Evolutionary conservation across 306 rosid genomes (phyloP), one percentile per base, ranked within the genome.

Genomic region (Casuarina glauca): DNA sequence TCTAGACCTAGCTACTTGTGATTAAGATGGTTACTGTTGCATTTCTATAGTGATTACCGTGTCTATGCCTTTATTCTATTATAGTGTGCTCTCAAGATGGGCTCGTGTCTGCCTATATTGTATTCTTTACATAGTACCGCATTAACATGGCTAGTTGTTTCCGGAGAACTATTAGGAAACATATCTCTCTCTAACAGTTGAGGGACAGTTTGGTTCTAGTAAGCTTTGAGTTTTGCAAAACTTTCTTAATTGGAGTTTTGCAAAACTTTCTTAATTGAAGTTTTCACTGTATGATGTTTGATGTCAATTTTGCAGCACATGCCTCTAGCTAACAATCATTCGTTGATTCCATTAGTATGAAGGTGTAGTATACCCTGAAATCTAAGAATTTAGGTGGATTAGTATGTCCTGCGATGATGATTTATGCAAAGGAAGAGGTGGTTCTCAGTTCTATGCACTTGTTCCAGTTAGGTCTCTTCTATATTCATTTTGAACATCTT

Each of bases 1-100:
- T 66, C 15, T 35, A 20, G 12, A 8, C 16, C 32, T 39, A 16
- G 39, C 70, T 9, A 16, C 57, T 17, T 4, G 15, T 69, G 52
- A 26, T 62, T 69, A 77, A 48, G 51, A 71, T 74, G 67, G 52
- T 72, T 48, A 54, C 76, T 71, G 75, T 83, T 78, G 71, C 75
- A 74, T 72, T 41, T 5, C 36, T 68, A 17, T 57, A 46, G 39
- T 63, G 26, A 39, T 72, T 81, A 19, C 69, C 73, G 55, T 73
- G 72, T 38, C 69, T 74, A 36, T 74, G 43, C 36, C 58, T 70
- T 43, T 79, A 32, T 35, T 66, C 70, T 58, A 55, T 60, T 53
- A 42, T 38, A 32, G 26, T 58, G 35, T 80, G 66, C 73, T 66
- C 78, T 76, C 57, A 66, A 41, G 63, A 44, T 55, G 62, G 51